Base-by-base conservation (phyloP, 164 flowering plant genomes). In the Tinospora cordifolia region DNA sequence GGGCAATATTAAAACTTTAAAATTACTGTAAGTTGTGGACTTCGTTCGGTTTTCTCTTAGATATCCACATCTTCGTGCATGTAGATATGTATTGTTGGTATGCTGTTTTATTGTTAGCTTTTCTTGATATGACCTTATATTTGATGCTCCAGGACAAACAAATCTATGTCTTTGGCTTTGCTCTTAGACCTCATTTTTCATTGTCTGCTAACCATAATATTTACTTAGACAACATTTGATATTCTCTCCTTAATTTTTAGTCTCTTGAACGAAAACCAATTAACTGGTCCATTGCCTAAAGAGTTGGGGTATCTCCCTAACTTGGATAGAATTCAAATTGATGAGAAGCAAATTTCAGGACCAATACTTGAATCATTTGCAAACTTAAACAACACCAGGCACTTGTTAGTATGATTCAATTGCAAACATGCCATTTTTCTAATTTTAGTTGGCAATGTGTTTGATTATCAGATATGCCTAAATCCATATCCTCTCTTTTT, bases 341-440 rank as follows among this genome's bases (percentile, higher is more conserved):
- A 91, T 67, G 84, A 88, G 80, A 91, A 91, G 75, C 72, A 80
- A 0, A 87, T 91, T 77, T 91, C 97, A 21, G 97, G 97, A 77
- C 74, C 85, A 17, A 49, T 91, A 62, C 97, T 95, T 3, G 75
- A 26, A 68, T 87, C 97, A 54, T 90, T 88, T 78, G 89, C 88
- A 46, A 83, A 87, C 80, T 83, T 91, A 79, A 82, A 70, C 73
- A 80, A 74, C 47, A 79, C 82, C 54, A 78, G 74, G 76, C 97
- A 91, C 77, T 82, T 91, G 97, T 91, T 57, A 84, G 89, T 51
- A 40, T 22, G 8, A n/a, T 40, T 44, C 17, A 38, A 14, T 22
- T 10, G 12, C 2, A 2, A 8, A n/a, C n/a, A n/a, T n/a, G n/a
- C n/a, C n/a, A n/a, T n/a, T 25, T 15, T 21, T 21, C 21, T 26